Percentiles rank a stretch among this genome's conserved stretches.
phyloP scores from a whole-genome alignment of 2,329 filamentous ascomycete species.

The Alternaria novae-zelandiae region DNA sequence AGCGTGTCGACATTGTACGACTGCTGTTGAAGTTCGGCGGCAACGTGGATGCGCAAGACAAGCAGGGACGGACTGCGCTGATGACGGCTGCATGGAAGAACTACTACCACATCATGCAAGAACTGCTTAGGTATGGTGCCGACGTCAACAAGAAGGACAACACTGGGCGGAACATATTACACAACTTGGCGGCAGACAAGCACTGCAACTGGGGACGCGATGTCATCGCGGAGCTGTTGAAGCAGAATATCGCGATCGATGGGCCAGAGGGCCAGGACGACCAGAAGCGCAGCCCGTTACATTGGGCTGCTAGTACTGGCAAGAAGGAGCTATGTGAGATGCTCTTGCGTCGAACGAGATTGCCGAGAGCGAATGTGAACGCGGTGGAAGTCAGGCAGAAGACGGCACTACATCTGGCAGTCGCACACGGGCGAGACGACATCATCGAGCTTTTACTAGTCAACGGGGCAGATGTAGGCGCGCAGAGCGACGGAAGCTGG shows the following conservation, averaged over 20 bases:
- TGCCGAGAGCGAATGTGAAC: slow-evolving; percentile 41
- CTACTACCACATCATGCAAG: slow-evolving; percentile 42
- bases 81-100: slow-evolving; percentile 49
- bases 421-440: slow-evolving; percentile 43
- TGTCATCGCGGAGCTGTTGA: slow-evolving; percentile 51
- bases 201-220: slow-evolving; percentile 57
- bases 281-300: slow-evolving; percentile 59
- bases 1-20: slow-evolving; percentile 38
- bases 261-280: slow-evolving; percentile 51
- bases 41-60: slow-evolving; percentile 44
- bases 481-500: slow-evolving; percentile 44
- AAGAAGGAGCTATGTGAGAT: slow-evolving; percentile 59
- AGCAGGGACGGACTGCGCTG: slow-evolving; percentile 45
- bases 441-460: slow-evolving; percentile 43
- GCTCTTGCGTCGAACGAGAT: slow-evolving; percentile 48
- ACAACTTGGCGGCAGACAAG: slow-evolving; percentile 50
- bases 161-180: slow-evolving; percentile 42
- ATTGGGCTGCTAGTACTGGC: slow-evolving; percentile 65
- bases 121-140: slow-evolving; percentile 46
- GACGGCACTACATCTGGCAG: slow-evolving; percentile 46
- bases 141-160: slow-evolving; percentile 49
- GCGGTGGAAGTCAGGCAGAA: slow-evolving; percentile 45
- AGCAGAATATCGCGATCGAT: slow-evolving; percentile 50
- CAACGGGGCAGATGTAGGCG: slow-evolving; percentile 40
- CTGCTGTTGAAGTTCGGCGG: slow-evolving; percentile 42